Base-by-base conservation (phyloP, 75 land plant species). In the Ceratopteris richardii region DNA sequence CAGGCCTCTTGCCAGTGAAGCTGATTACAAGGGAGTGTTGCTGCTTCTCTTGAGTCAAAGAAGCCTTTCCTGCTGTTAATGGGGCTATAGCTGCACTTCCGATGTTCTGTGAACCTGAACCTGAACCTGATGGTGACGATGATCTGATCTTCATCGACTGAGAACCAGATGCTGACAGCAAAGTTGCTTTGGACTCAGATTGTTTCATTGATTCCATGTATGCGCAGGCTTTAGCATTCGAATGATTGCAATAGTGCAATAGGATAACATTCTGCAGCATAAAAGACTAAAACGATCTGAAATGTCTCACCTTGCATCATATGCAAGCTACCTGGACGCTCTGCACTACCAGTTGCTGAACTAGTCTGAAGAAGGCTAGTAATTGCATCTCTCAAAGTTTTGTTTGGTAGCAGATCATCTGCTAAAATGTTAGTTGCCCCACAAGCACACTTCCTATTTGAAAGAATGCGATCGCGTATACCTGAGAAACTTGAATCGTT, bases 331-430 rank as follows among this genome's bases (percentile, higher is more conserved):
- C 90, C 94, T 68, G 60, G 79, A 80, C 86, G 82, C 30, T 85
- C 94, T 36, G 77, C 79, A 75, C 96, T 90, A 52, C 90, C 86
- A 21, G 82, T 83, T 7, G 60, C 59, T 3, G 60, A 20, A 20
- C 65, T 75, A 27, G 79, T 65, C 62, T 90, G 87, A 54, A 90
- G 56, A 17, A 83, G 68, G 19, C 91, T 76, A 31, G 61, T 77
- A 27, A 86, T 86, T n/a, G 87, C 76, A 54, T 80, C 84, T 31
- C 96, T 78, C 20, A 86, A 65, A 14, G 87, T 78, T 60, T 73
- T 86, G 48, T 90, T 90, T 21, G 96, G 96, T 23, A 90, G 52
- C 29, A 90, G 80, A 60, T 86, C 82, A 74, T 90, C 96, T 27
- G 96, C 96, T 44, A 83, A 80, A 41, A 90, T 54, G 60, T 80